phyloP scores from a whole-genome alignment of 208 protist genomes.

The Leishmania guyanensis region DNA sequence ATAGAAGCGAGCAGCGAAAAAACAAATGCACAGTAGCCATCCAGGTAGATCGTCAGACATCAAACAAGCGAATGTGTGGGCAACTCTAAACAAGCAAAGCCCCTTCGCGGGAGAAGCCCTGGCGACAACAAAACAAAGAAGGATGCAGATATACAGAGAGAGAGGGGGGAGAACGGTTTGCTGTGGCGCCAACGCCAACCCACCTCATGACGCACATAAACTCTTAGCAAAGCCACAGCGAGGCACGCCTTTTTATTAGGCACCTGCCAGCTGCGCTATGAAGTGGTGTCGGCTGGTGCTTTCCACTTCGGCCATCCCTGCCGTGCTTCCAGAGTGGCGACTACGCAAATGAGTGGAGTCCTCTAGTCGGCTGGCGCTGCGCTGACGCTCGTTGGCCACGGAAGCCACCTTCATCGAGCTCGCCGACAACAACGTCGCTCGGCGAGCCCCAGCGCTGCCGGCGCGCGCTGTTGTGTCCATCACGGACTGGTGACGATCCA shows the following conservation, averaged over 20 bases:
- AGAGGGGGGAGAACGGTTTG: background rate
- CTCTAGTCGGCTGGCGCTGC: constrained; percentile 5
- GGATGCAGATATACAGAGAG: background rate
- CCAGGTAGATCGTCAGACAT: no score
- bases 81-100: no score
- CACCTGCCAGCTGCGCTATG: background rate
- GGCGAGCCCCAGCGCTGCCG: constrained; percentile 15
- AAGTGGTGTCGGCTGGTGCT: constrained; percentile 16
- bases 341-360: constrained; percentile 20
- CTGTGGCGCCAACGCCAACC: background rate
- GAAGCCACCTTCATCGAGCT: constrained; percentile 12
- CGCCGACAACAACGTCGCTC: constrained; percentile 15
- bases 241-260: background rate
- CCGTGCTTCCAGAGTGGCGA: constrained; percentile 5
- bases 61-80: no score
- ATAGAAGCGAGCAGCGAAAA: no score
- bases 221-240: background rate
- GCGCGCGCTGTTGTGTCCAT: constrained; percentile 8
- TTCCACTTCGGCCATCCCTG: constrained; percentile 17
- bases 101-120: no score
- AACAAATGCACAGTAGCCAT: no score
- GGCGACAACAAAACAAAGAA: background rate
- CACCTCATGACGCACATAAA: background rate
- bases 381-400: constrained; percentile 25
- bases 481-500: constrained; percentile 30